Evolutionary conservation across 805 yeast species (phyloP).

Genomic region (Dipodascus albidus): DNA sequence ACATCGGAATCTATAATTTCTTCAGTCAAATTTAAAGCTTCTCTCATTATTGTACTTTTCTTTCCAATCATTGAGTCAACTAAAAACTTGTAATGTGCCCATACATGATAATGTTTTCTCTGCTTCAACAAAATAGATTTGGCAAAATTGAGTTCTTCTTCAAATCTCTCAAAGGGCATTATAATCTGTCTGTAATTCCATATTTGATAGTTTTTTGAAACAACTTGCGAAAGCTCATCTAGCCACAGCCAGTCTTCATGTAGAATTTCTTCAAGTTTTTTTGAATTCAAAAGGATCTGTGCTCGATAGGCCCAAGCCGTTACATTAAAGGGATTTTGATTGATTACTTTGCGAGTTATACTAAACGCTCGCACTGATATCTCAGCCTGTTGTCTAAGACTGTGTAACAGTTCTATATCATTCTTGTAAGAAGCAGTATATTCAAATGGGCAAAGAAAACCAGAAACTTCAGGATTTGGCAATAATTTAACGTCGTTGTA

Average conservation of each 20-base stretch:
- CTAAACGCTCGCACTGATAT: background rate
- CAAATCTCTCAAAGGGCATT: slow-evolving; percentile 23
- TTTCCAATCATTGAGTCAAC: slow-evolving; percentile 4
- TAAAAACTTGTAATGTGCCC: slow-evolving; percentile 84
- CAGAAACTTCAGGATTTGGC: background rate
- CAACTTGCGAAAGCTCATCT: slow-evolving; percentile 57
- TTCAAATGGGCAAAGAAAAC: background rate
- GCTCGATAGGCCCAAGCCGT: background rate
- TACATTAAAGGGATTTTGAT: background rate
- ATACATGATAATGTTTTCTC: slow-evolving; percentile 87
- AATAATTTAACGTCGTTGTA: background rate
- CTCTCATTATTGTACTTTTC: slow-evolving; percentile 1
- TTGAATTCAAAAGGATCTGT: background rate
- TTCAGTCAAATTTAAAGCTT: slow-evolving; percentile 44
- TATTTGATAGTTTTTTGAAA: slow-evolving; percentile 90
- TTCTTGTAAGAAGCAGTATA: background rate
- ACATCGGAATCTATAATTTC: slow-evolving; percentile 47
- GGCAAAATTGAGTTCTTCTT: slow-evolving; percentile 50
- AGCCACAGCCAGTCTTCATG: slow-evolving; percentile 64
- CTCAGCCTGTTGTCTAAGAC: background rate
- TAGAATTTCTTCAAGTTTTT: background rate
- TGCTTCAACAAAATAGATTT: slow-evolving; percentile 65
- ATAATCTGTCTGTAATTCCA: slow-evolving; percentile 85
- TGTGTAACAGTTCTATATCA: background rate
- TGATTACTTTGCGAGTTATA: background rate